These are phyloP conservation scores for Mycena rebaudengoi DNA, from an alignment of 768 basidiomycete species.

Conservation along the genomic window DNA sequence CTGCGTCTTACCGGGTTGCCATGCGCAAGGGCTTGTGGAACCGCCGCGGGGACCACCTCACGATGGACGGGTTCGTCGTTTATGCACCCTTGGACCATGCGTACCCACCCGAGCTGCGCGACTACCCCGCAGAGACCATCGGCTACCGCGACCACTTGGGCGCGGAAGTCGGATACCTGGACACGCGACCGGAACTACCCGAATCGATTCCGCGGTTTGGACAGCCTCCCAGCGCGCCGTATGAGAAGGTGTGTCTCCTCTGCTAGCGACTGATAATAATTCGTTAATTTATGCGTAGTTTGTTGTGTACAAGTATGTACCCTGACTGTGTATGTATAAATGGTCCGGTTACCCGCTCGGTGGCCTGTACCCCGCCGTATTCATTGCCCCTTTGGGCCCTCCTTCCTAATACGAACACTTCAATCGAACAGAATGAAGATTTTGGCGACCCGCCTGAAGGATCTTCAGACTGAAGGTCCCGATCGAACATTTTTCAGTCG, in stretches of 20 bases:
- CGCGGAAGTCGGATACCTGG: constrained; percentile 46
- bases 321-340: too few relatives aligned
- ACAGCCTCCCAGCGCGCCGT: constrained; percentile 59
- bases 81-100: constrained; percentile 64
- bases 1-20: constrained; percentile 39
- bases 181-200: constrained; percentile 63
- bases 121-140: constrained; percentile 62
- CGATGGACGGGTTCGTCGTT: constrained; percentile 61
- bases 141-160: constrained; percentile 67
- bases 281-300: constrained; percentile 38
- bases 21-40: constrained; percentile 76
- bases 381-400: too few relatives aligned
- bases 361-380: too few relatives aligned
- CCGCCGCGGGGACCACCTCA: constrained; percentile 73
- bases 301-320: constrained; percentile 49
- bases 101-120: constrained; percentile 65
- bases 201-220: constrained; percentile 67
- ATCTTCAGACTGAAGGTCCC: too few relatives aligned
- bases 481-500: too few relatives aligned
- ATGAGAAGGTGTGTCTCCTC: constrained; percentile 51
- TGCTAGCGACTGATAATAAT: too few relatives aligned
- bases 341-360: too few relatives aligned
- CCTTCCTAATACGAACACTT: too few relatives aligned
- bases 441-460: too few relatives aligned
- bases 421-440: too few relatives aligned